Evolutionary conservation across 345 rosid genomes (phyloP), one percentile per base, ranked within the genome.

Genomic region (Salix arbutifolia): DNA sequence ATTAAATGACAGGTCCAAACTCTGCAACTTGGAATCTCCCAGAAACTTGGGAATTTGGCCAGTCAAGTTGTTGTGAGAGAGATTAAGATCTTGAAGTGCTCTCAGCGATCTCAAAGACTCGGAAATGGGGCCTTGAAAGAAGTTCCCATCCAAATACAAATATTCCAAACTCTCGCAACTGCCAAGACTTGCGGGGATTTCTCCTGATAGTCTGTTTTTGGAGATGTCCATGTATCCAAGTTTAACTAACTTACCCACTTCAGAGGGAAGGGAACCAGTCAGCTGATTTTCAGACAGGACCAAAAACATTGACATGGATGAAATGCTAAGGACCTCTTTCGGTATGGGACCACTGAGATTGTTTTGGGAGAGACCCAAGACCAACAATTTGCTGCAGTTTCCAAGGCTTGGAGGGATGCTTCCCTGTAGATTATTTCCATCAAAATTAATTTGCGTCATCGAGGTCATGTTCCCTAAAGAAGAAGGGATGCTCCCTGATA

Each of bases 1-100:
- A 31, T 79, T 79, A 25, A 17, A 79, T 3, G 82, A 73, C 53
- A 79, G 33, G 5, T 79, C 70, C 66, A 80, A 65, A 16, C 4
- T 8, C 17, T 50, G 13, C 67, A 71, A 21, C 8, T 14, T 6
- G 4, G 69, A 4, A 9, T 10, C 19, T 9, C 6, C 31, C 58
- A 75, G 62, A 11, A 53, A 70, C 37, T 38, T 26, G 3, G 78
- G 76, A 52, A 70, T 67, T 12, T 75, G n/a, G 21, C 75, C 72
- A 10, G 48, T 10, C 14, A 70, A 70, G 46, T 70, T 71, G 61
- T 70, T 80, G 26, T 30, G 25, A 1, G 77, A 67, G 53, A 75
- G 30, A 38, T 70, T 62, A 18, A 75, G 53, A 28, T 8, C 52
- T 28, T 12, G 52, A 52, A 80, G 31, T 5, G 65, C 78, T 31